Evolutionary conservation across 1,284 basidiomycete genomes (phyloP), one percentile per base, ranked within the genome.

Genomic region (Trametes pubescens): DNA sequence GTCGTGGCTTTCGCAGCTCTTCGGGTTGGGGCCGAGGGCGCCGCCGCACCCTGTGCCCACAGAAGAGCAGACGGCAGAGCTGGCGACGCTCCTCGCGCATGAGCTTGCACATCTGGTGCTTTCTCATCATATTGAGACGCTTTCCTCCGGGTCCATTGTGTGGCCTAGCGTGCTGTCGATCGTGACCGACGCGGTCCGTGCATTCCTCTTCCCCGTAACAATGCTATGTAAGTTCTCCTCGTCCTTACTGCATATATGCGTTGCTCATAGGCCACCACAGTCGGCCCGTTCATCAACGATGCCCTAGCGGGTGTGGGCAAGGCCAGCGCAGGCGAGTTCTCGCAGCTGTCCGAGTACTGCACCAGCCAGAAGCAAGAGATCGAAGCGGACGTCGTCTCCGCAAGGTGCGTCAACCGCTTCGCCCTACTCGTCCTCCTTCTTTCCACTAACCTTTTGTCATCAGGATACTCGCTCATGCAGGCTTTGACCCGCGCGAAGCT

Each of bases 221-320:
- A 91, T 95, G 87, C 73, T 96, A 34, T 90, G 75, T 76, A 47
- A 64, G 67, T 65, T 37, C 34, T 6, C 32, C 22, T 7, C 2
- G 10, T 26, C 24, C 11, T 24, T 4, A 5, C 26, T 11, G 2
- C 24, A 14, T 51, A 18, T 4, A 11, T 13, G 13, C 38, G 11
- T 18, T 26, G 4, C 18, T 16, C 38, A n/a, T 29, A 22, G 22
- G 32, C 32, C 37, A 10, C 37, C 54, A 26, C 65, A 76, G 75
- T 95, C 61, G 95, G 95, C 0, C 95, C 95, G 1, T 95, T 95
- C 71, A 88, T 96, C 55, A 95, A 95, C 72, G 95, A 96, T 70
- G 95, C 93, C 0, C 84, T 97, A 9, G 93, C 90, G 0, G 88
- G 92, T 62, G 72, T 95, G 54, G 92, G 92, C 29, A 89, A 89